Evolutionary conservation across 768 basidiomycete species (phyloP).

Genomic region (Leccinum boreale): DNA sequence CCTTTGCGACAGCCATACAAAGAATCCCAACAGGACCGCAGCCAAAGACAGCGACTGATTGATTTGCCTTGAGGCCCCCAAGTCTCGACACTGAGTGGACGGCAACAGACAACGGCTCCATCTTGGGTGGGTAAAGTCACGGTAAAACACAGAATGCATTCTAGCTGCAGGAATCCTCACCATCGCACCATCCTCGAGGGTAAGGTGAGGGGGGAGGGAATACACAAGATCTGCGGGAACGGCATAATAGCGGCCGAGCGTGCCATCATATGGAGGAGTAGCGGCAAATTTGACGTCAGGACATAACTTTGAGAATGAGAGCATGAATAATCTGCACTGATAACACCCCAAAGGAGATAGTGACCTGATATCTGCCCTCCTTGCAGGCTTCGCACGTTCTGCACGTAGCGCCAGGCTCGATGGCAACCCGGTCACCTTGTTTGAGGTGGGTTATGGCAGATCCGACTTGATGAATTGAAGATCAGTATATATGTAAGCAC

Average conservation of each 20-base stretch:
- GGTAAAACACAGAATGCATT: background rate
- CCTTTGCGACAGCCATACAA: slow-evolving; percentile 95
- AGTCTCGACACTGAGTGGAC: slow-evolving; percentile 83
- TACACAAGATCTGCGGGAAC: slow-evolving; percentile 85
- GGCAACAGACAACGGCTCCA: slow-evolving; percentile 92
- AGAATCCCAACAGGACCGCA: slow-evolving; percentile 88
- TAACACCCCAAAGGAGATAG: background rate
- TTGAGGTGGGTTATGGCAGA: slow-evolving; percentile 71
- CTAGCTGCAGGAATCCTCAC: slow-evolving; percentile 35
- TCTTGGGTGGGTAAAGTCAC: slow-evolving; percentile 41
- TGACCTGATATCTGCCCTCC: slow-evolving; percentile 77
- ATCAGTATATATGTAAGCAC: background rate
- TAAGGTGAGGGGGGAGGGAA: slow-evolving; percentile 75
- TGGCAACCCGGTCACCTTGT: slow-evolving; percentile 82
- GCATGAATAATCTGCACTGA: background rate
- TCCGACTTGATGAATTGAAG: slow-evolving; percentile 51
- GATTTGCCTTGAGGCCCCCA: slow-evolving; percentile 66
- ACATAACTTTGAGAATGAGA: slow-evolving; percentile 56
- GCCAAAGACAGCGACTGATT: slow-evolving; percentile 82
- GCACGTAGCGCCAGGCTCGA: slow-evolving; percentile 90
- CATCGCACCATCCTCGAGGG: slow-evolving; percentile 94
- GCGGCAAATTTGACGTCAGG: slow-evolving; percentile 86
- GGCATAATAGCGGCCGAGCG: slow-evolving; percentile 81
- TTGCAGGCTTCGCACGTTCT: slow-evolving; percentile 83
- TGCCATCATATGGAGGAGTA: slow-evolving; percentile 92